phyloP scores from a whole-genome alignment of 192 early-diverging fungal species.

The Umbelopsis sp. region DNA sequence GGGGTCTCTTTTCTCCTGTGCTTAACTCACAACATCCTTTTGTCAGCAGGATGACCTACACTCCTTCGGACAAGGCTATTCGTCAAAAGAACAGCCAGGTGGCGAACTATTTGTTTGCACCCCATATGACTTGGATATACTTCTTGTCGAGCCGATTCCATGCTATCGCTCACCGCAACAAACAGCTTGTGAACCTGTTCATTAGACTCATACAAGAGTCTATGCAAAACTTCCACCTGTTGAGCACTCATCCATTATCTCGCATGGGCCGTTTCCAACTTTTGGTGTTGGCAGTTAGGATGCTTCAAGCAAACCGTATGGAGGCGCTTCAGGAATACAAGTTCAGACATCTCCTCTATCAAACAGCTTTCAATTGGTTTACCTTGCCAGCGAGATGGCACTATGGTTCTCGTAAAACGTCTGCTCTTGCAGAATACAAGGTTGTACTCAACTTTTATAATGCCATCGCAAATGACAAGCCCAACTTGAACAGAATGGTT shows the following conservation, averaged over 20 bases:
- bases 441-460: conserved; percentile 67
- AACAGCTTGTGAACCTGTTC: conserved; percentile 75
- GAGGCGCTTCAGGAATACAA: conserved; percentile 66
- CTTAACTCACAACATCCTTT: conserved; percentile 66
- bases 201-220: conserved; percentile 81
- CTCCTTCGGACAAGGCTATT: conserved; percentile 82
- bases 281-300: conserved; percentile 70
- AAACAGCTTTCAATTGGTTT: conserved; percentile 85
- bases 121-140: conserved; percentile 85
- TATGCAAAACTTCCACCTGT: conserved; percentile 49
- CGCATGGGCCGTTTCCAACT: conserved; percentile 82
- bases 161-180: conserved; percentile 71
- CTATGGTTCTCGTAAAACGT: conserved; percentile 73
- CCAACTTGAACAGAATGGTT: conserved; percentile 54
- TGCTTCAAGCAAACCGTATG: conserved; percentile 68
- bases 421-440: conserved; percentile 61
- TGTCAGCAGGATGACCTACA: conserved; percentile 88
- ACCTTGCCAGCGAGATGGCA: conserved; percentile 73
- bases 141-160: conserved; percentile 88
- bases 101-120: conserved; percentile 63
- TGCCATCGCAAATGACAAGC: conserved; percentile 62
- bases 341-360: conserved; percentile 67
- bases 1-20: conserved; percentile 78
- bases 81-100: conserved; percentile 59
- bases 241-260: conserved; percentile 69